phyloP scores from a whole-genome alignment of 108 stramenopile genomes.

The Nannochloropsis oceanica region DNA sequence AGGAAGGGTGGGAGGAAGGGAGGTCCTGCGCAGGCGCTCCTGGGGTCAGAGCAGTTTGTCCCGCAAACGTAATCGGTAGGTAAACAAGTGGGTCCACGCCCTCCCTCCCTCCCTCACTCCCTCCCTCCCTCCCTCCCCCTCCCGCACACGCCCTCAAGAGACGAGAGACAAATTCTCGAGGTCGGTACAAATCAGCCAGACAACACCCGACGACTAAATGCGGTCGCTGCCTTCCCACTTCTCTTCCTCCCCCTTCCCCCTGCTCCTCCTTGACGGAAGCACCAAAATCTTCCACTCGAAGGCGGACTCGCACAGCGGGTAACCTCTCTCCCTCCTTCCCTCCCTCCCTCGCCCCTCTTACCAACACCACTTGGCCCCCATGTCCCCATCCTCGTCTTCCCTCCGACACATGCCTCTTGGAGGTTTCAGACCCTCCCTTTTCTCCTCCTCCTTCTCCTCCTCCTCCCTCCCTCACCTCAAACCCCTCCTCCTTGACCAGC shows the following conservation, averaged over 20 bases:
- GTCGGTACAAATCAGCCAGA: conserved; percentile 70
- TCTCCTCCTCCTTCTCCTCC: not conserved
- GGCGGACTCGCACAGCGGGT: not conserved
- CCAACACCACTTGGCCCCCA: not conserved
- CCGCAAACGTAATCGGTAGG: conserved; percentile 75
- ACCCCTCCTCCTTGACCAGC: not conserved
- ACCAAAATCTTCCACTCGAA: not conserved
- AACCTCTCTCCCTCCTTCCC: not conserved
- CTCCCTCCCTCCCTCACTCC: not conserved
- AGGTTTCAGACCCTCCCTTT: not conserved
- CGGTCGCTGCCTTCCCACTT: conserved; percentile 9
- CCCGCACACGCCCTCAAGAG: conserved; percentile 2
- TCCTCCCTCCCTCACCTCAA: not conserved
- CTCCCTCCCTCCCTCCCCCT: not conserved
- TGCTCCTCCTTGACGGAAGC: not conserved
- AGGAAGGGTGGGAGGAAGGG: not conserved
- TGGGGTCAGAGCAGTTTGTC: conserved; percentile 49
- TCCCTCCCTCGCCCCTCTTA: not conserved
- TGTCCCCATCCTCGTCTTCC: not conserved
- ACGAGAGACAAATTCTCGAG: conserved; percentile 40
- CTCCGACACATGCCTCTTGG: not conserved
- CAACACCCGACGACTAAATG: conserved; percentile 65
- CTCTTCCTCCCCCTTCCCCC: not conserved
- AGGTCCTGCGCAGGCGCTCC: not conserved
- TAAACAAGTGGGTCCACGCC: conserved; percentile 46